Conservation (phyloP, 495 filamentous ascomycete genomes). For the Tuber umbilicatum region DNA sequence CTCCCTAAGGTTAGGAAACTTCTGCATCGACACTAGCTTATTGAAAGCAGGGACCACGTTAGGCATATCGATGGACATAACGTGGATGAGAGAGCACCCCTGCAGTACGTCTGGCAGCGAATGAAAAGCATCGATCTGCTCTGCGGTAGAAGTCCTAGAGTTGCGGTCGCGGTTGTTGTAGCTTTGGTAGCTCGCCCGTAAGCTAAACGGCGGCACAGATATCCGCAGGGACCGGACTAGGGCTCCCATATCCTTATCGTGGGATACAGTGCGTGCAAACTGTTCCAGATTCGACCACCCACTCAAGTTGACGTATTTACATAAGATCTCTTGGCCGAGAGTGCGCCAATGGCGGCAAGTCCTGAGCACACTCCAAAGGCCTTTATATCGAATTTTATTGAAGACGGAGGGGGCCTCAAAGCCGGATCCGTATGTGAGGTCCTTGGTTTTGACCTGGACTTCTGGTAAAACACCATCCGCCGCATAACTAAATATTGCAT, state of each 20-base stretch:
- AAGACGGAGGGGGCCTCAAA: constrained; percentile 26
- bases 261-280: constrained; percentile 21
- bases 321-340: constrained; percentile 29
- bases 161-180: constrained; percentile 1
- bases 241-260: neutral
- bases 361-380: constrained; percentile 22
- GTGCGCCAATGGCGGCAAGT: constrained; percentile 30
- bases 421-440: constrained; percentile 29
- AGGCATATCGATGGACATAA: constrained; percentile 1
- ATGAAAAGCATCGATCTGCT: neutral
- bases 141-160: neutral
- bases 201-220: neutral
- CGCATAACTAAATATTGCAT: constrained; percentile 31
- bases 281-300: constrained; percentile 23
- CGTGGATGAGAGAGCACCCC: neutral
- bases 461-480: constrained; percentile 34
- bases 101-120: neutral
- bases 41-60: neutral
- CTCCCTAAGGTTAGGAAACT: constrained; percentile 32
- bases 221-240: neutral
- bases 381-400: constrained; percentile 28
- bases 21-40: neutral
- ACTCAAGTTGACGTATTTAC: constrained; percentile 29
- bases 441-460: constrained; percentile 35
- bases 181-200: neutral